Evolutionary conservation across 83 land plant species (phyloP).

Genomic region (Picea abies): DNA sequence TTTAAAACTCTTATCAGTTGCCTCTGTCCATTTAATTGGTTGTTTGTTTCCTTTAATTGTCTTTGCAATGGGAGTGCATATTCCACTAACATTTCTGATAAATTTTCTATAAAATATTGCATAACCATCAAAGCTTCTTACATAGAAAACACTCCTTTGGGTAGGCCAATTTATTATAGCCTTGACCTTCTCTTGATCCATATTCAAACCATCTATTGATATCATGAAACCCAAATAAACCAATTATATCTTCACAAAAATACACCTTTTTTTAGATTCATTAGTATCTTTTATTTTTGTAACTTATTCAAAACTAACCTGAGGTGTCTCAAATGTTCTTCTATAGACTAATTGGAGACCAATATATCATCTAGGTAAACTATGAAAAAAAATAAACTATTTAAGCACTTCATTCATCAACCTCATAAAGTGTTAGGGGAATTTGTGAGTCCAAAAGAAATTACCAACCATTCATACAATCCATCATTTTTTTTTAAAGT

Average conservation of each 20-base stretch:
- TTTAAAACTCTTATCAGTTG: neutral
- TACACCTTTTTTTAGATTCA: neutral
- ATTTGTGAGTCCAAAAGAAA: too few relatives aligned
- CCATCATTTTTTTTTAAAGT: neutral
- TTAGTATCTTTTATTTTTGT: neutral
- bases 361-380: neutral
- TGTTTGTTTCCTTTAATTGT: neutral
- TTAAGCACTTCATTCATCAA: too few relatives aligned
- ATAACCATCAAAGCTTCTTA: too few relatives aligned
- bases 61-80: neutral
- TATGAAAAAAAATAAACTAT: neutral
- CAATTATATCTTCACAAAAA: neutral
- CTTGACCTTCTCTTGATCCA: neutral
- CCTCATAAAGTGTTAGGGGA: too few relatives aligned
- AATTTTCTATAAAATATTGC: too few relatives aligned
- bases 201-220: neutral
- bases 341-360: neutral
- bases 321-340: neutral
- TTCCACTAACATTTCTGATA: neutral
- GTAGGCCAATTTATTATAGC: neutral
- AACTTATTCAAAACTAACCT: neutral
- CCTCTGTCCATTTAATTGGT: neutral
- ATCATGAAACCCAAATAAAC: neutral
- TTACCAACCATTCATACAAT: neutral
- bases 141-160: neutral